Base-by-base conservation (phyloP, 2,329 filamentous ascomycete species). In the Aspergillus neotritici region DNA sequence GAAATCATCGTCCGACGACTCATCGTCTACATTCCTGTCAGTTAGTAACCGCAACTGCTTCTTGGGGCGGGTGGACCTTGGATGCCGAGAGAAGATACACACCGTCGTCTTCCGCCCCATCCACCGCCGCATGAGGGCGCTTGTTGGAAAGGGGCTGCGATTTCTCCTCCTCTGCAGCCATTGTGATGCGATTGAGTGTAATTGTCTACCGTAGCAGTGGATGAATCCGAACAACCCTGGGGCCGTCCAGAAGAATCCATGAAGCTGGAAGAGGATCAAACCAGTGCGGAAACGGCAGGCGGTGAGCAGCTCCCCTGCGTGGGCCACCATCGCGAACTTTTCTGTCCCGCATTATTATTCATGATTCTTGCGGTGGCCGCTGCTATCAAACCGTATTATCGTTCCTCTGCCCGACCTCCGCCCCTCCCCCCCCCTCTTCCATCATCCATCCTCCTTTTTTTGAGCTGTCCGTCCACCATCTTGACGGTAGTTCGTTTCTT, bases 1-100 rank as follows among this genome's bases (percentile, higher is more conserved):
- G 72, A 96, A 93, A 62, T 94, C 90, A 69, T 96, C 89, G 58
- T 88, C 86, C 3, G 60, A 63, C 30, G 87, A 94, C 57, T 60
- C 60, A 32, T 60, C 53, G 34, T 49, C 60, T 64, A 34, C 21
- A 33, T 41, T 47, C 39, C 21, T 35, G 32, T 51, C 11, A 52
- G 50, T 57, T 25, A 49, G 30, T 28, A 35, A 14, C 36, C 37
- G 21, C 31, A 33, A 15, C n/a, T 11, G 12, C 15, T 36, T 30
- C 21, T 34, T 25, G 13, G 30, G 34, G 28, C 30, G 30, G 40
- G 25, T 15, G 17, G 21, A n/a, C 16, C 15, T 25, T 16, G 16
- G 34, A 30, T 21, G 30, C 17, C 31, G 40, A 16, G 28, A 30
- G 34, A 30, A 15, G 15, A 14, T 36, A 56, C 58, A 47, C 35